Base-by-base conservation (phyloP, 1,284 basidiomycete genomes). In the Puccinia coronata region DNA sequence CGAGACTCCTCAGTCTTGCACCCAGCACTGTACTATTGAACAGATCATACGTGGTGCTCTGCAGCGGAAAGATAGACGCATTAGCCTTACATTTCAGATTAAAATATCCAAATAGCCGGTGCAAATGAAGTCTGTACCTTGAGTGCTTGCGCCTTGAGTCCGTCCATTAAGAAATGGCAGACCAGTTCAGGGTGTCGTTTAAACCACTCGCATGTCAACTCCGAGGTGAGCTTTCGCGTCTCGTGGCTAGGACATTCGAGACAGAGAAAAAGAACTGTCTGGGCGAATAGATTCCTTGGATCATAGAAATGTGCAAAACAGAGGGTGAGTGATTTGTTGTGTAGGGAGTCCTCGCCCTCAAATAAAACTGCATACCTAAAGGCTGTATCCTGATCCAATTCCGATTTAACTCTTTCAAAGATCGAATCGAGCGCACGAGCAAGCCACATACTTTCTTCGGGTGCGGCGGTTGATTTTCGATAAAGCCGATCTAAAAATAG, bases 401-500 rank as follows among this genome's bases (percentile, higher is more conserved):
- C 90, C 0, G 86, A 84, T 49, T 88, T 87, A 83, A 90, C 89
- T 83, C 86, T 89, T 0, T 86, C 83, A 6, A 92, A 83, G 0
- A 90, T 87, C 0, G 88, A 89, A 77, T 91, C 88, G 6, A 89
- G 85, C 0, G 92, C 91, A 41, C 91, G 89, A n/a, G 93, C 87
- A 3, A 96, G 87, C 95, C 95, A 96, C 23, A 84, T 84, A 83
- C 93, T 91, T 43, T 96, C 94, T 25, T 91, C 90, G 0, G 87
- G 84, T 53, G 71, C 57, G 6, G 90, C 89, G 6, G 87, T 87
- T 6, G 92, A 84, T 85, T 93, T 94, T 80, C 91, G 90, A 85
- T 94, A 95, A 0, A 93, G 90, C 86, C 93, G 95, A 80, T 95
- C 94, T 90, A 91, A 93, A 28, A 96, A 84, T 55, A 97, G 85